These are phyloP conservation scores for Paecilomyces formosus DNA, from an alignment of 2,329 filamentous ascomycete species.

Conservation along the genomic window DNA sequence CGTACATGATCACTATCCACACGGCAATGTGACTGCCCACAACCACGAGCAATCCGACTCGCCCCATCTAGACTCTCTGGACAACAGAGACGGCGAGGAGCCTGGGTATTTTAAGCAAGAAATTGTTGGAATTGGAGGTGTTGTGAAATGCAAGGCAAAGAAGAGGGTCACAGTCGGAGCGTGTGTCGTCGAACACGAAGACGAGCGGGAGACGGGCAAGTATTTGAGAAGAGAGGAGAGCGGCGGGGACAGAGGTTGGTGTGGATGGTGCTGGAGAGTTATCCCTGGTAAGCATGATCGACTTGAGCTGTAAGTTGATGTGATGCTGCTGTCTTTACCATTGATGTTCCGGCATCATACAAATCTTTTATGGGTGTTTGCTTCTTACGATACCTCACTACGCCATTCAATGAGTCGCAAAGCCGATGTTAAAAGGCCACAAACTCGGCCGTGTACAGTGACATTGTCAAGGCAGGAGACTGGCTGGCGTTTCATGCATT, in stretches of 20 bases:
- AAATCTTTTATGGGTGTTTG: neutral
- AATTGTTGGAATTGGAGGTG: conserved; percentile 82
- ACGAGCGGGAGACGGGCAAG: conserved; percentile 59
- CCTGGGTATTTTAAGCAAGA: conserved; percentile 80
- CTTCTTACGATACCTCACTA: neutral
- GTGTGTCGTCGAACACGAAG: conserved; percentile 77
- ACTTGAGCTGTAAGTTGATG: neutral
- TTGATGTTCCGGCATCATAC: neutral
- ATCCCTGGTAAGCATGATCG: conserved; percentile 53
- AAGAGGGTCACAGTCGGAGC: conserved; percentile 73
- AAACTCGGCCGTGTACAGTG: neutral
- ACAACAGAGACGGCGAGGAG: conserved; percentile 29
- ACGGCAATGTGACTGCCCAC: conserved; percentile 7
- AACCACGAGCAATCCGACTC: conserved; percentile 8
- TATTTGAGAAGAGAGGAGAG: conserved; percentile 64
- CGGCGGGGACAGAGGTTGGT: conserved; percentile 71
- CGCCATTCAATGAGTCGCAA: neutral
- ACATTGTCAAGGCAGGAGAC: neutral
- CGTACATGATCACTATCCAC: conserved; percentile 18
- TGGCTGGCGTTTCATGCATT: neutral
- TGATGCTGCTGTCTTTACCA: neutral
- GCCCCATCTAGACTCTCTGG: conserved; percentile 1
- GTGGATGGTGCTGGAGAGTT: conserved; percentile 80
- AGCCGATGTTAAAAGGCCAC: neutral
- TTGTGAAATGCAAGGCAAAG: conserved; percentile 82